Base-by-base conservation (phyloP, 768 basidiomycete species). In the Scleroderma bovista region DNA sequence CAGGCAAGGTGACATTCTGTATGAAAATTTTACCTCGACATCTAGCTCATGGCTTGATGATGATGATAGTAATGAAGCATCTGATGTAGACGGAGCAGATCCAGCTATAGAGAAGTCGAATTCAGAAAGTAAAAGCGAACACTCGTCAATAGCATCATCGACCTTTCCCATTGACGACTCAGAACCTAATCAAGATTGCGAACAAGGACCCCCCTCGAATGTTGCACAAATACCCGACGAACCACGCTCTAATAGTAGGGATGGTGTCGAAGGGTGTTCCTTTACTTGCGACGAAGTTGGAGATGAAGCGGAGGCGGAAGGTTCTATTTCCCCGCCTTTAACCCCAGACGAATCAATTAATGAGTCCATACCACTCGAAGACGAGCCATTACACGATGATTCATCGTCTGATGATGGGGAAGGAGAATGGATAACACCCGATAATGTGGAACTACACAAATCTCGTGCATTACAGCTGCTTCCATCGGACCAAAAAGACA, bases 341-440 rank as follows among this genome's bases (percentile, higher is more conserved):
- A 13, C 48, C 24, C 19, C 41, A 17, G 44, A 26, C 17, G 41
- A 36, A 12, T 36, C 34, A n/a, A 40, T 24, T 5, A 34, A 40
- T 42, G 23, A 34, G 41, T 11, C 44, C 32, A 48, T 43, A 16
- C 16, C 24, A 29, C 24, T 22, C 24, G 24, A 43, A 15, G 16
- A 12, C 16, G 57, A 61, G 29, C 74, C 76, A 1, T 56, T 88
- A 11, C 88, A 80, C 56, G 88, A 88, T 19, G 89, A 91, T 54
- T n/a, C n/a, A 1, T 56, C 88, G 11, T 89, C 80, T 56, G 88
- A 88, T 19, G 89, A 91, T 54, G 88, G 84, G 13, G 88, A 87
- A 64, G 93, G 92, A 8, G 93, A 94, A 63, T 99, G 96, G 96
- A 96, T 99, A 65, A 99, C 93, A 13, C 93, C 91, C 0, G 72